These are phyloP conservation scores for Porcisia deanei DNA, from an alignment of 208 protist species.

Conservation along the genomic window DNA sequence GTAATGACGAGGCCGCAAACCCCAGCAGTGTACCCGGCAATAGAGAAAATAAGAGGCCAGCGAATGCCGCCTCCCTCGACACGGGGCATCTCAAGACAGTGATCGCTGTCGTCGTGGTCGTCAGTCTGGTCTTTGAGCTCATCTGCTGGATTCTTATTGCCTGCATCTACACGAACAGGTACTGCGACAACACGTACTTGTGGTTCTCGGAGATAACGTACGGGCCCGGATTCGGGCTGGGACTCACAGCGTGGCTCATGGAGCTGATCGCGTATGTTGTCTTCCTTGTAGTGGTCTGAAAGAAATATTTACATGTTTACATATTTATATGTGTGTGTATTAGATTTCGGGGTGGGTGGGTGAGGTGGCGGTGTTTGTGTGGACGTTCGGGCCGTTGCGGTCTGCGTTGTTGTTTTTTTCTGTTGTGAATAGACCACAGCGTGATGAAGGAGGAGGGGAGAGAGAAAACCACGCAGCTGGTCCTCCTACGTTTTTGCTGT, in stretches of 20 bases:
- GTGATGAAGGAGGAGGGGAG: too few species aligned
- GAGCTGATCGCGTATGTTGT: conserved; percentile 36
- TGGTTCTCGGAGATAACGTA: conserved; percentile 37
- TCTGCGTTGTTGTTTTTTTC: too few species aligned
- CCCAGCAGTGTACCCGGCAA: background rate
- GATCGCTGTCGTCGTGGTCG: conserved; percentile 26
- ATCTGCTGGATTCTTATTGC: conserved; percentile 64
- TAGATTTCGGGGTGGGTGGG: too few species aligned
- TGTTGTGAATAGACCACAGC: too few species aligned
- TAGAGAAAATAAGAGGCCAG: conserved; percentile 5
- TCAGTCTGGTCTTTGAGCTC: conserved; percentile 52
- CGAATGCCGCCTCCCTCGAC: conserved; percentile 23
- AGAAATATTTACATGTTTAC: too few species aligned
- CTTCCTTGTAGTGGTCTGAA: conserved; percentile 38
- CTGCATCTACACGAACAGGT: conserved; percentile 28
- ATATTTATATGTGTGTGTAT: too few species aligned
- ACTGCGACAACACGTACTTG: conserved; percentile 39
- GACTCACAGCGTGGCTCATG: conserved; percentile 55
- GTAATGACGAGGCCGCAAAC: background rate
- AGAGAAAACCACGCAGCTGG: too few species aligned
- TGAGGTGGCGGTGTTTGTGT: too few species aligned
- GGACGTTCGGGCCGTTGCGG: too few species aligned
- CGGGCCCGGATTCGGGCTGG: conserved; percentile 71
- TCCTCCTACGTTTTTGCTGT: too few species aligned
- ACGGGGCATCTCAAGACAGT: conserved; percentile 49